A percentile compares a stretch with the other conserved stretches of the same genome.
Conservation (phyloP, 768 basidiomycete genomes). For the Atractiella rhizophila region DNA sequence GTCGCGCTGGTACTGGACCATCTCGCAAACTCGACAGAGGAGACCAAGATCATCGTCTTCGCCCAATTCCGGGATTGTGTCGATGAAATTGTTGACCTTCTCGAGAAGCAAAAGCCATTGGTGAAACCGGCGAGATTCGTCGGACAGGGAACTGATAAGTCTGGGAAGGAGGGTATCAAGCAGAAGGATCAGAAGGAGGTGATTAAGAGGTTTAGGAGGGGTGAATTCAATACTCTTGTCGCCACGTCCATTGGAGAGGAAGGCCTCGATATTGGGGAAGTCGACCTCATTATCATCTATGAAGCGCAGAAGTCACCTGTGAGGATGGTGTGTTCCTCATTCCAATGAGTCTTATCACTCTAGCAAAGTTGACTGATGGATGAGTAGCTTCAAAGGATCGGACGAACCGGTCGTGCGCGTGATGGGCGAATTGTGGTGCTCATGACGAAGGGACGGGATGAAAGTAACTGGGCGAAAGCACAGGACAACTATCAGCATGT, state of each 20-base stretch:
- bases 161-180: constrained; percentile 59
- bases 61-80: constrained; percentile 71
- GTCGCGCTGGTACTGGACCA: constrained; percentile 49
- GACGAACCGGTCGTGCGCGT: constrained; percentile 79
- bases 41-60: constrained; percentile 64
- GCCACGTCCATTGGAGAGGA: constrained; percentile 95
- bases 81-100: constrained; percentile 58
- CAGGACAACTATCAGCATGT: constrained; percentile 64
- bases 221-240: constrained; percentile 72
- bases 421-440: constrained; percentile 73
- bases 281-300: constrained; percentile 86
- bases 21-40: constrained; percentile 32
- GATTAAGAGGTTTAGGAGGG: constrained; percentile 61
- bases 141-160: constrained; percentile 64
- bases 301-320: constrained; percentile 90
- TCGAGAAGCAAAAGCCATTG: constrained; percentile 44
- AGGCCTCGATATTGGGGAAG: constrained; percentile 90
- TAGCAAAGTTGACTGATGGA: not conserved
- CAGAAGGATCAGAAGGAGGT: constrained; percentile 84
- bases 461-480: constrained; percentile 67
- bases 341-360: not conserved
- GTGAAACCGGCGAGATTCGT: constrained; percentile 66
- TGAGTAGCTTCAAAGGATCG: constrained; percentile 69
- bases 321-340: constrained; percentile 44
- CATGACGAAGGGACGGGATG: constrained; percentile 71